Conservation (phyloP, 2,329 filamentous ascomycete genomes). For the Colletotrichum kahawae region DNA sequence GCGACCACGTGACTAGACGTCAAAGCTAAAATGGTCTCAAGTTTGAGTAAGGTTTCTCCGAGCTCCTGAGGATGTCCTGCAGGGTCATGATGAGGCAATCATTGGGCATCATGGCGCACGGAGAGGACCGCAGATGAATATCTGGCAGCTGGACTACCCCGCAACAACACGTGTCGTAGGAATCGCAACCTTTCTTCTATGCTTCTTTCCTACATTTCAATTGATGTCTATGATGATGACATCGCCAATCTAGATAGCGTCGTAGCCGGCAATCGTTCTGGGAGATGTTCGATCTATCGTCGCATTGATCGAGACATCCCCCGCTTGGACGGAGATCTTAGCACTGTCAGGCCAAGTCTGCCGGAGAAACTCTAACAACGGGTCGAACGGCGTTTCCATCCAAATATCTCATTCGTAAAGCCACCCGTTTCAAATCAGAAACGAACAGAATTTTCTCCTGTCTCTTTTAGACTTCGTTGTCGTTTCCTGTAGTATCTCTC, state of each 20-base stretch:
- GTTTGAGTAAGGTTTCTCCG: background rate
- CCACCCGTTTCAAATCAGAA: slow-evolving; percentile 15
- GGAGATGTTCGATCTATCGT: background rate
- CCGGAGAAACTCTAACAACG: background rate
- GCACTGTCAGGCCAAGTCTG: background rate
- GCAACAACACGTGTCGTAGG: background rate
- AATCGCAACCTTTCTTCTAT: background rate
- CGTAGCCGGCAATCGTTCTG: background rate
- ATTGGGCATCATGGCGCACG: slow-evolving; percentile 1
- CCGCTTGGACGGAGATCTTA: slow-evolving; percentile 10
- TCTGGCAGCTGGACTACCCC: background rate
- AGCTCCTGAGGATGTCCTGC: background rate
- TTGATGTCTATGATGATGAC: background rate
- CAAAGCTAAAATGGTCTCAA: slow-evolving; percentile 20
- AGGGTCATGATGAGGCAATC: background rate
- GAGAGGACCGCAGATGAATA: background rate
- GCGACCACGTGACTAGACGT: slow-evolving; percentile 5
- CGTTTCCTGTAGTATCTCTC: background rate
- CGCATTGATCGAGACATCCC: background rate
- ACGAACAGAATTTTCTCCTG: background rate
- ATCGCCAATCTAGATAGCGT: background rate
- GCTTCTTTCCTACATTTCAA: background rate
- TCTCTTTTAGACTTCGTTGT: background rate
- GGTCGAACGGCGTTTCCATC: background rate
- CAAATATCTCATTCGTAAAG: background rate